phyloP scores from a whole-genome alignment of 2,329 filamentous ascomycete genomes.

The Trichothecium roseum region DNA sequence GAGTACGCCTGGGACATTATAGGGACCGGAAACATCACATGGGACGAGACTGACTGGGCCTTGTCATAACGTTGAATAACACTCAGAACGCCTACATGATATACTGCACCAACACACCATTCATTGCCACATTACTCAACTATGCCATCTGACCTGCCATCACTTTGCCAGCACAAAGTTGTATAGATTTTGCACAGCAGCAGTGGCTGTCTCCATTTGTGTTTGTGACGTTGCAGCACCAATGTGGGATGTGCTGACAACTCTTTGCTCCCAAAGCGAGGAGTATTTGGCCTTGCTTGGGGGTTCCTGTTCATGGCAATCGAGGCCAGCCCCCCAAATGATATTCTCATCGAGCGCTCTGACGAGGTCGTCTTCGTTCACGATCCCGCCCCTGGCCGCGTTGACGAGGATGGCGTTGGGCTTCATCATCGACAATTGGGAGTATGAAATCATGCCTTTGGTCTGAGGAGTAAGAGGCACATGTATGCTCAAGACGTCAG shows the following conservation, averaged over 20 bases:
- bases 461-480: conserved; percentile 24
- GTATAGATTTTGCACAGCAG: conserved; percentile 12
- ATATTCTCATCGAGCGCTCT: conserved; percentile 18
- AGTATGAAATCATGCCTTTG: conserved; percentile 17
- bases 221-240: conserved; percentile 31
- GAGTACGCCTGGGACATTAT: no score
- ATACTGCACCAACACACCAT: no score
- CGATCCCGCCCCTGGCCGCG: conserved; percentile 26
- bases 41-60: no score
- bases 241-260: conserved; percentile 32
- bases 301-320: conserved; percentile 28
- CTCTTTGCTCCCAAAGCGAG: conserved; percentile 20
- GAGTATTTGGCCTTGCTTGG: conserved; percentile 22
- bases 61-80: no score
- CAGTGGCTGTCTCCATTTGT: conserved; percentile 17
- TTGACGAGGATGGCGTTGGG: conserved; percentile 27
- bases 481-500: conserved; percentile 26
- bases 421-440: conserved; percentile 24
- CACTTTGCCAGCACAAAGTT: conserved; percentile 8
- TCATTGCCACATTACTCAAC: no score
- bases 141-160: no score
- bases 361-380: conserved; percentile 24
- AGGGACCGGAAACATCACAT: no score
- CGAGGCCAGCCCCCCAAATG: conserved; percentile 28
- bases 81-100: no score